Evolutionary conservation across 2,329 filamentous ascomycete genomes (phyloP), one percentile per base, ranked within the genome.

Genomic region (Aspergillus calidoustus): DNA sequence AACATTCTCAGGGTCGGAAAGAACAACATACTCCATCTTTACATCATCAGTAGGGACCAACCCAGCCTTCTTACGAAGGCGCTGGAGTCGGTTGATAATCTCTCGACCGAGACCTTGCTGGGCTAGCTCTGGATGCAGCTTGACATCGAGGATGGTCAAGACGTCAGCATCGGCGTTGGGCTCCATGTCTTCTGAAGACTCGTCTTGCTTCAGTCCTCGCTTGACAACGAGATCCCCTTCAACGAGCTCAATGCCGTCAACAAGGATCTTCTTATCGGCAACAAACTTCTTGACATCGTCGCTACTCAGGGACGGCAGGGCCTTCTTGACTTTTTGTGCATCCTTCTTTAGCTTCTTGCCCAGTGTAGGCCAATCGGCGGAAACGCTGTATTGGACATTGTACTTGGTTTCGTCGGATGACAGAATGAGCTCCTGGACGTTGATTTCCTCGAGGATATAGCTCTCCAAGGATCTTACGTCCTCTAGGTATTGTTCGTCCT

Each of bases 311-410:
- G 80, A 83, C 6, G 93, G 93, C 50, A 99, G 81, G 2, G 91
- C 93, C 80, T 94, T 96, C 83, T 96, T 96, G 69, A 98, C 93
- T 74, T 90, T 92, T 67, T 89, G 87, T 67, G 93, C 91, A 72
- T 97, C 93, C 80, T 97, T 97, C 84, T 96, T 96, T 69, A 98
- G 85, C 82, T 98, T 98, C 86, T 97, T 97, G 67, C 95, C 95
- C 17, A 99, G 84, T 2, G 91, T 90, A 15, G 95, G 93, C 90
- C 95, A 97, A 77, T 99, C 95, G 7, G 93, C 93, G 44, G 86
- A 87, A 17, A 94, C 92, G 64, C 91, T 92, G 80, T 97, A 96
- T 74, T 95, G 89, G 50, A 99, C 93, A 58, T 93, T 91, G 81
- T 97, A 97, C 75, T 90, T 91, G 59, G 87, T 89, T 79, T 98